Evolutionary conservation across 306 rosid genomes (phyloP).

Genomic region (Heteromeles arbutifolia): DNA sequence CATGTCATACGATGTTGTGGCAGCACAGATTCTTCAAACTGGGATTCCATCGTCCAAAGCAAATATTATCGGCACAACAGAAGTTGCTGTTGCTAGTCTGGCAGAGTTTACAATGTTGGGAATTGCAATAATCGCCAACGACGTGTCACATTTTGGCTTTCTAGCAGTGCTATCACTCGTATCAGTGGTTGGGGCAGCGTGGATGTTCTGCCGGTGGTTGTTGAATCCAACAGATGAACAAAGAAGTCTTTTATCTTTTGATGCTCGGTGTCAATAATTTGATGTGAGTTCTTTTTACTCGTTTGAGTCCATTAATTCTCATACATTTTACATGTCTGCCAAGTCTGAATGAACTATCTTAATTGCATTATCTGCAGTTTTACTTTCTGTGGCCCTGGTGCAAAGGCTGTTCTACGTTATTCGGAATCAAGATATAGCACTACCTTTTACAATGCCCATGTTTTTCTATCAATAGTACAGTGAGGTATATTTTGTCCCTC

Average conservation of each 20-base stretch:
- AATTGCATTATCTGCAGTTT: constrained; percentile 1
- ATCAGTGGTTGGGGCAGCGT: constrained; percentile 80
- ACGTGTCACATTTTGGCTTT: constrained; percentile 67
- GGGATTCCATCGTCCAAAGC: constrained; percentile 95
- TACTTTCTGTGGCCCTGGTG: constrained; percentile 6
- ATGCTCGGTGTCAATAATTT: constrained; percentile 41
- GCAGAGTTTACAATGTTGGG: constrained; percentile 88
- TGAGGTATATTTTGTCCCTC: constrained; percentile 2
- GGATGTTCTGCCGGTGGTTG: constrained; percentile 84
- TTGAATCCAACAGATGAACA: constrained; percentile 83
- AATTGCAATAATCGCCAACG: constrained; percentile 80
- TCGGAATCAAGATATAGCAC: not conserved
- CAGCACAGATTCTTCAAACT: constrained; percentile 88
- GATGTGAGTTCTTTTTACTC: constrained; percentile 28
- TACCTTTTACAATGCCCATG: not conserved
- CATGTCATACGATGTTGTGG: constrained; percentile 93
- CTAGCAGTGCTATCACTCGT: constrained; percentile 73
- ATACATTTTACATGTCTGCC: not conserved
- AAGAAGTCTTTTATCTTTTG: constrained; percentile 55
- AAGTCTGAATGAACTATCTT: not conserved
- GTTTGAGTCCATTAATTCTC: not conserved
- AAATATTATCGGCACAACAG: constrained; percentile 85
- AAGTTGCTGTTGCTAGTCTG: constrained; percentile 88
- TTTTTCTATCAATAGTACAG: constrained; percentile 6
- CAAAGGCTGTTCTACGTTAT: constrained; percentile 4